phyloP scores from a whole-genome alignment of 2,329 filamentous ascomycete genomes.

The Triangularia setosa region DNA sequence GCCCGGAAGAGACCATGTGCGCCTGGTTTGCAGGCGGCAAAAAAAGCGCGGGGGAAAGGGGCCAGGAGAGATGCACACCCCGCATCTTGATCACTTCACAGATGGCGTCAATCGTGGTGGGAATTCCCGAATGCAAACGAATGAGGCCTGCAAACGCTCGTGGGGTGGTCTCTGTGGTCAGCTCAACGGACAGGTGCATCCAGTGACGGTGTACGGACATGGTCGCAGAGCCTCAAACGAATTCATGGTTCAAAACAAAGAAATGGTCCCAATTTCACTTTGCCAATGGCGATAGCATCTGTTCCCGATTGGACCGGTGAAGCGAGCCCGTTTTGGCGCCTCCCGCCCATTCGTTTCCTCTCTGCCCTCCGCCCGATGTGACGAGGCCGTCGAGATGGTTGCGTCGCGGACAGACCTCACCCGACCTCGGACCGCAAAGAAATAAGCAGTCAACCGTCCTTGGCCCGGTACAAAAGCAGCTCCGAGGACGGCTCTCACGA shows the following conservation, averaged over 20 bases:
- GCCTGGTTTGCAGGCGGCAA: neutral
- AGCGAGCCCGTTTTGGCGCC: constrained; percentile 2
- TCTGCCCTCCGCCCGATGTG: constrained; percentile 1
- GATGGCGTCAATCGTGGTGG: neutral
- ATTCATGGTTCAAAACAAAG: neutral
- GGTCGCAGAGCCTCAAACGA: constrained; percentile 15
- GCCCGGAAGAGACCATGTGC: no score
- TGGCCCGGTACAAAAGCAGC: neutral
- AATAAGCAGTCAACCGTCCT: neutral
- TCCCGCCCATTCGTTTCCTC: neutral
- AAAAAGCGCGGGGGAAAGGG: neutral
- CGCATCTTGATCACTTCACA: neutral
- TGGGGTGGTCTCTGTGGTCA: constrained; percentile 1
- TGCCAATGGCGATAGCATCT: neutral
- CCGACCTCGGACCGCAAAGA: neutral
- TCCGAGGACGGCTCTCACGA: neutral
- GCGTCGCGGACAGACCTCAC: neutral
- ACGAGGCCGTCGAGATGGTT: constrained; percentile 3
- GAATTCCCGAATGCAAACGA: constrained; percentile 10
- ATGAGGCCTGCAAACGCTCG: constrained; percentile 14
- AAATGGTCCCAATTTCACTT: neutral
- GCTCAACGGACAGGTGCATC: neutral
- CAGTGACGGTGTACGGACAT: neutral
- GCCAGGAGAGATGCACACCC: neutral
- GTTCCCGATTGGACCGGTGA: constrained; percentile 2